phyloP scores from a whole-genome alignment of 2,329 filamentous ascomycete species.

The Fusarium hainanense region DNA sequence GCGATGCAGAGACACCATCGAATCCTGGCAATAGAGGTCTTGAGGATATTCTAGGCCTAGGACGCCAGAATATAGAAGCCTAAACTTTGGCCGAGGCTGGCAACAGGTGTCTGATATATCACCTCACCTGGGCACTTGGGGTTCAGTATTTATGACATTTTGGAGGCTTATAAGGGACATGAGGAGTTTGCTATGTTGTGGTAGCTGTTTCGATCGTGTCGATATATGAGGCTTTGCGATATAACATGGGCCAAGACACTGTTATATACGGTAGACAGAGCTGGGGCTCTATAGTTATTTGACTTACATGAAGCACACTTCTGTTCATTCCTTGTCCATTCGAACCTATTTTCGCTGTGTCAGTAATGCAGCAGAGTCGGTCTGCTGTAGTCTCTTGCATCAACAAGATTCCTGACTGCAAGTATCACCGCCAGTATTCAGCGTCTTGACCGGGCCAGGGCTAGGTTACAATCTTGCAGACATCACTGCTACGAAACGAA shows the following conservation, averaged over 20 bases:
- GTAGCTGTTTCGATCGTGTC: fast-evolving
- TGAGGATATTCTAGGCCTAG: too few species aligned
- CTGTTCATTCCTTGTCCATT: fast-evolving
- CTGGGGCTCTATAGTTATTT: not conserved
- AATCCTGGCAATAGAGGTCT: too few species aligned
- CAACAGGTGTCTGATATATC: too few species aligned
- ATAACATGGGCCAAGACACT: not conserved
- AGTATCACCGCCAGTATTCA: not conserved
- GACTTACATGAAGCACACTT: not conserved
- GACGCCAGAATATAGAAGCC: too few species aligned
- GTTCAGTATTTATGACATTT: too few species aligned
- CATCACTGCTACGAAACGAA: not conserved
- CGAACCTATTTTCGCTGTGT: fast-evolving
- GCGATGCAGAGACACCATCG: too few species aligned
- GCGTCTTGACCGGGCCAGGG: too few species aligned
- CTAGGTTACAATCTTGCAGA: not conserved
- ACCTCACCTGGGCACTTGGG: too few species aligned
- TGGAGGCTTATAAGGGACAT: too few species aligned
- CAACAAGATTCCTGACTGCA: not conserved
- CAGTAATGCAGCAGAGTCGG: not conserved
- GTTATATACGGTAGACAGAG: not conserved
- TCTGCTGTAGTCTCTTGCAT: not conserved
- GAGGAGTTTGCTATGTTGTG: too few species aligned
- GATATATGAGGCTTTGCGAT: fast-evolving
- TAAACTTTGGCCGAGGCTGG: too few species aligned